These are phyloP conservation scores for Diversispora epigaea DNA, from an alignment of 192 early-diverging fungal species.

Conservation along the genomic window DNA sequence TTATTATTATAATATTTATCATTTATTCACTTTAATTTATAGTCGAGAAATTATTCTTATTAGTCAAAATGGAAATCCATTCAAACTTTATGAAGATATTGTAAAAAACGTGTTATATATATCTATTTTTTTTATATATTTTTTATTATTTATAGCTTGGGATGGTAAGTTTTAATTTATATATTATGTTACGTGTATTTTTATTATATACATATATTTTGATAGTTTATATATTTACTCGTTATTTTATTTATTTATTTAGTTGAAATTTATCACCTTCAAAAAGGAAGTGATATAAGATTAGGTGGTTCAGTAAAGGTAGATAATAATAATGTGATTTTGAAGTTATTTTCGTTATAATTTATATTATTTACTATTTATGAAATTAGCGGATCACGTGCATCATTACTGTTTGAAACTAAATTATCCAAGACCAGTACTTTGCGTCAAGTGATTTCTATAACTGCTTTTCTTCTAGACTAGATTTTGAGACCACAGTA, in stretches of 20 bases:
- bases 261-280: slow-evolving; percentile 92
- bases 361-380: not conserved
- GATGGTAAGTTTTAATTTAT: slow-evolving; percentile 39
- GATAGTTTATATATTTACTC: too few species aligned
- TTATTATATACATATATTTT: too few species aligned
- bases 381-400: slow-evolving; percentile 82
- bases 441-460: slow-evolving; percentile 72
- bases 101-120: slow-evolving; percentile 27
- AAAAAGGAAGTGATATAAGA: slow-evolving; percentile 68
- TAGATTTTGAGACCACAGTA: slow-evolving; percentile 89
- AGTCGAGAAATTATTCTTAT: slow-evolving; percentile 56
- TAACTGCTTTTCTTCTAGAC: slow-evolving; percentile 67
- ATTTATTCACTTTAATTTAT: too few species aligned
- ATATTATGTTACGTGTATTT: too few species aligned
- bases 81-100: slow-evolving; percentile 84
- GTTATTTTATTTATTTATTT: slow-evolving; percentile 29
- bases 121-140: not conserved
- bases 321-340: not conserved
- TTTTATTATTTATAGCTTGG: slow-evolving; percentile 28
- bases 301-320: slow-evolving; percentile 59
- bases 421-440: slow-evolving; percentile 65
- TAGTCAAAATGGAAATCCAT: slow-evolving; percentile 68
- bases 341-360: too few species aligned
- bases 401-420: slow-evolving; percentile 67
- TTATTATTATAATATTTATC: not conserved